Percentiles rank a stretch among this genome's conserved stretches.
These are phyloP conservation scores for Plasmopara viticola DNA, from an alignment of 352 stramenopile species.

Conservation along the genomic window DNA sequence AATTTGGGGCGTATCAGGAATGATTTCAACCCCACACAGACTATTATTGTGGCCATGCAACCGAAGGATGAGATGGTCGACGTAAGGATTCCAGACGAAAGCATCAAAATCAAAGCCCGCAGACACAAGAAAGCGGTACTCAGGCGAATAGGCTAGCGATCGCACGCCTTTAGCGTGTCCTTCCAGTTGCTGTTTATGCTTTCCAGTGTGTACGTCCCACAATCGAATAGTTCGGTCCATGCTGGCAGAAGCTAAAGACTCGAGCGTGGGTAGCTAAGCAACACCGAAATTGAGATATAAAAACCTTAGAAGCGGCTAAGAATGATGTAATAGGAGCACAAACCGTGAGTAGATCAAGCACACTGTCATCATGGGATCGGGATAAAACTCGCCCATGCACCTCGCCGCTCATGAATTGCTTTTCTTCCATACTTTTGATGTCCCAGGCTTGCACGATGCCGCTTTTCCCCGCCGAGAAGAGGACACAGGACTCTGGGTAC, in stretches of 20 bases:
- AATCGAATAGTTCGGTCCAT: constrained; percentile 87
- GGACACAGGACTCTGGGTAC: constrained; percentile 54
- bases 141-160: constrained; percentile 70
- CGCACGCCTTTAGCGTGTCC: constrained; percentile 80
- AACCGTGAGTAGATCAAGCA: constrained; percentile 76
- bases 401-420: constrained; percentile 73
- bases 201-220: constrained; percentile 84
- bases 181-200: constrained; percentile 80
- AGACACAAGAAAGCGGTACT: constrained; percentile 84
- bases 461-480: constrained; percentile 79
- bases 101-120: constrained; percentile 86
- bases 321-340: constrained; percentile 5
- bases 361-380: constrained; percentile 83
- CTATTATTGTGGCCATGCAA: constrained; percentile 84
- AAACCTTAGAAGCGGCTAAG: background rate
- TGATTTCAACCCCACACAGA: constrained; percentile 82
- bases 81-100: constrained; percentile 88
- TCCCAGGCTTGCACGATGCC: constrained; percentile 86
- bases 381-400: constrained; percentile 44
- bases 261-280: constrained; percentile 58
- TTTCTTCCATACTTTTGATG: constrained; percentile 76
- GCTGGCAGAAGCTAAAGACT: constrained; percentile 76
- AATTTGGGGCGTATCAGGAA: constrained; percentile 79
- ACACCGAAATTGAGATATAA: background rate
- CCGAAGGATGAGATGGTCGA: constrained; percentile 81